Conservation (phyloP, 2,329 filamentous ascomycete genomes). For the Aureobasidium sp. region DNA sequence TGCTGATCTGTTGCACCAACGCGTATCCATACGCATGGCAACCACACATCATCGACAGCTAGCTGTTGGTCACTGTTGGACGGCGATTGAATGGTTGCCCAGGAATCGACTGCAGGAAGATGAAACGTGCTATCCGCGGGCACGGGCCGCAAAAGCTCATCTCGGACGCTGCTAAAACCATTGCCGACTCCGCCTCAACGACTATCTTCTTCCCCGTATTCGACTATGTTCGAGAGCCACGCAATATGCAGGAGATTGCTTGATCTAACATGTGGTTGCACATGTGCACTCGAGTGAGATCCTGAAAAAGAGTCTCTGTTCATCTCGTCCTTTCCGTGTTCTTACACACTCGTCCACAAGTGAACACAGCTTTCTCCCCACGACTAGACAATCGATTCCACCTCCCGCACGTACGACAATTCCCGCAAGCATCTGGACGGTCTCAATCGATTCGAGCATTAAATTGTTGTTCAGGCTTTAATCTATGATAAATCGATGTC, state of each 20-base stretch:
- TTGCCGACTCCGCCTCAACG: conserved; percentile 6
- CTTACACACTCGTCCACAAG: neutral
- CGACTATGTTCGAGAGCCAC: neutral
- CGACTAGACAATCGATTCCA: neutral
- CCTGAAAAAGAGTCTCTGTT: neutral
- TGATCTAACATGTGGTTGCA: neutral
- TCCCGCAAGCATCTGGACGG: neutral
- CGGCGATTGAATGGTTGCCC: neutral
- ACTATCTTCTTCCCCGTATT: conserved; percentile 9
- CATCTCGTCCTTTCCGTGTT: neutral
- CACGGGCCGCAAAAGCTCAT: neutral
- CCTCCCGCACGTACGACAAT: neutral
- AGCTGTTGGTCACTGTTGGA: neutral
- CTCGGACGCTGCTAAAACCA: neutral
- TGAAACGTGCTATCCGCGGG: conserved; percentile 2
- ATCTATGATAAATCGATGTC: neutral
- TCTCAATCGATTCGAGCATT: neutral
- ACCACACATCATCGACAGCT: neutral
- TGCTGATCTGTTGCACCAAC: neutral
- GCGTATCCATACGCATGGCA: neutral
- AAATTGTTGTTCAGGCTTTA: neutral
- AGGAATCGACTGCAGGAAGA: neutral
- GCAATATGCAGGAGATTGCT: conserved; percentile 3
- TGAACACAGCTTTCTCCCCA: neutral
- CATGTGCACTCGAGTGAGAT: neutral